Base-by-base conservation (phyloP, 139 green algal genomes). In the Limnomonas spitsbergensis region DNA sequence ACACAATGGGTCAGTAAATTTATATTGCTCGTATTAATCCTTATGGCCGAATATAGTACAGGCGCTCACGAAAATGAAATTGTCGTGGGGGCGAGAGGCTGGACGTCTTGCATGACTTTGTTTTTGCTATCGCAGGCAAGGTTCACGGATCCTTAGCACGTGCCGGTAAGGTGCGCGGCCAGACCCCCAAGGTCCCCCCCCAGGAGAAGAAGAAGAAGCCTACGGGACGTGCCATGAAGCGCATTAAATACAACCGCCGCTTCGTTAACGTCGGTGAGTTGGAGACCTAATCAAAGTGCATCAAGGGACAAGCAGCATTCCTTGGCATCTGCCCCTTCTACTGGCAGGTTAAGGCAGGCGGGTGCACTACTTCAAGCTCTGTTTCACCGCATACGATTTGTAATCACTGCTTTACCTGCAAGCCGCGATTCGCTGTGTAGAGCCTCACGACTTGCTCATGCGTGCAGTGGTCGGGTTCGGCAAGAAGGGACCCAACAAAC, bases 181-280 rank as follows among this genome's bases (percentile, higher is more conserved):
- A 99, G 91, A 95, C 92, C n/a, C 95, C 96, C 66, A 99, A 99
- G 94, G 96, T 99, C 6, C 39, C 71, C 40, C 14, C 14, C 85
- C 95, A 98, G 88, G 96, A 99, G 77, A 99, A 99, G 94, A 98
- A 98, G 91, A 99, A 99, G 89, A 86, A 87, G 75, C 91, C 92
- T 40, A 91, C 70, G 82, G 95, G 95, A 73, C 90, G 96, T 66
- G 95, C 95, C n/a, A 85, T 91, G 75, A 98, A 98, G 93, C 88
- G 96, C 54, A 89, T 97, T 39, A 93, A 98, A 87, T 99, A 99
- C 94, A 99, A 98, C 90, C 87, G 96, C 79, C 92, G 96, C 61
- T 98, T 99, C 78, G 87, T 91, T 42, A 91, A 91, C 78, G 87
- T 91, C 69, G 86, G 86, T 91, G 80, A 86, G 86, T 83, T 66